Base-by-base conservation (phyloP, 768 basidiomycete species). In the Phylloporus sp. region DNA sequence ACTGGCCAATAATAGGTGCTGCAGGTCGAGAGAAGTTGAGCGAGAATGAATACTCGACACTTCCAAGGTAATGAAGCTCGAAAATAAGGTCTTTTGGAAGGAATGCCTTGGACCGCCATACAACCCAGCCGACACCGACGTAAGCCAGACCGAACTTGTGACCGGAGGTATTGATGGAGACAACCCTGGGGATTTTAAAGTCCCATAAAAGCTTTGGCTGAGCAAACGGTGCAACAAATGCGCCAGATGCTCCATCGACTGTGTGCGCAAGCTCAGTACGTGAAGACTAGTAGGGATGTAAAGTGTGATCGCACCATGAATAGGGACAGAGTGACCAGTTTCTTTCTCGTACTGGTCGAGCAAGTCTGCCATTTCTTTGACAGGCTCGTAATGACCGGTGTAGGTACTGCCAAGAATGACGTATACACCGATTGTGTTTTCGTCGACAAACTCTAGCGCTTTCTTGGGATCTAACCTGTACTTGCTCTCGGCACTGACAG, bases 291-390 rank as follows among this genome's bases (percentile, higher is more conserved):
- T n/a, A n/a, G n/a, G 15, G 67, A 20, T 67, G 12, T 60, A 69
- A 76, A 10, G 9, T 38, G 27, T 26, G 32, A 34, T 49, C 53
- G 23, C 43, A 67, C 60, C 59, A 53, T 76, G 76, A 54, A 79
- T 75, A 20, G 79, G 75, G 28, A 77, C 72, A 43, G 65, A 67
- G 54, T 52, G 64, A n/a, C 76, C 77, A 0, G 74, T 78, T 54
- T 68, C 59, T 18, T 44, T 64, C 65, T 85, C 76, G 60, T 80
- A 84, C 52, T 70, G 76, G 72, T 77, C 76, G 67, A 92, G 73
- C 10, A 89, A 76, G 36, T 85, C 82, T 1, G 86, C 75, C 83
- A 97, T 89, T 65, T 86, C 88, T 65, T 88, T 80, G 28, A 97
- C 93, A 12, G 86, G 83, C 60, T 95, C 94, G 60, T 76, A 82